These are phyloP conservation scores for Lachnum nothofagi DNA, from an alignment of 2,329 filamentous ascomycete species.

Conservation along the genomic window DNA sequence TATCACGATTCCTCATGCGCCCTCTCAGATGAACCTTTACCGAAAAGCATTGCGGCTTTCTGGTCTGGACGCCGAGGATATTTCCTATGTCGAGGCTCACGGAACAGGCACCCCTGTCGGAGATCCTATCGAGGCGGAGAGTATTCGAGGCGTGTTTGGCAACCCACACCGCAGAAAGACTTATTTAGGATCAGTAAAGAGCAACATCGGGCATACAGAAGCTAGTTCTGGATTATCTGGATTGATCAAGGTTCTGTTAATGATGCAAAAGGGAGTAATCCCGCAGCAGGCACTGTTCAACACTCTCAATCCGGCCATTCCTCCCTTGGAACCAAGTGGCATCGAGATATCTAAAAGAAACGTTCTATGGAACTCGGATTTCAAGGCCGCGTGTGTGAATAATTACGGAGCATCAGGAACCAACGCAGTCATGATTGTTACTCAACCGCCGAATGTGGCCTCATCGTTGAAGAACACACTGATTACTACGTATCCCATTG, in stretches of 20 bases:
- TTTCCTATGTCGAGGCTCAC: conserved; percentile 29
- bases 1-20: conserved; percentile 17
- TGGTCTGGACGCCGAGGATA: background rate
- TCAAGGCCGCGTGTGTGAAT: conserved; percentile 17
- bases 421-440: conserved; percentile 19
- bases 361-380: conserved; percentile 9
- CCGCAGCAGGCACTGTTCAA: conserved; percentile 27
- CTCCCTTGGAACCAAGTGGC: background rate
- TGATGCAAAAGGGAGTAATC: conserved; percentile 26
- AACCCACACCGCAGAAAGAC: conserved; percentile 1
- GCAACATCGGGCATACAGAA: conserved; percentile 42
- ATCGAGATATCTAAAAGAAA: conserved; percentile 9
- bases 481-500: background rate
- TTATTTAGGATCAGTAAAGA: conserved; percentile 31
- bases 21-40: conserved; percentile 24
- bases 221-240: conserved; percentile 39
- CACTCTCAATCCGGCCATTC: conserved; percentile 31
- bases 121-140: conserved; percentile 22
- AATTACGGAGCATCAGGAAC: conserved; percentile 26
- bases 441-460: conserved; percentile 1
- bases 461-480: background rate
- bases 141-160: conserved; percentile 11
- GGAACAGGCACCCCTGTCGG: conserved; percentile 33
- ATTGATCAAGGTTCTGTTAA: conserved; percentile 41
- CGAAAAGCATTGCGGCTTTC: background rate